These are phyloP conservation scores for Ambispora gerdemannii DNA, from an alignment of 192 early-diverging fungal species.

Conservation along the genomic window DNA sequence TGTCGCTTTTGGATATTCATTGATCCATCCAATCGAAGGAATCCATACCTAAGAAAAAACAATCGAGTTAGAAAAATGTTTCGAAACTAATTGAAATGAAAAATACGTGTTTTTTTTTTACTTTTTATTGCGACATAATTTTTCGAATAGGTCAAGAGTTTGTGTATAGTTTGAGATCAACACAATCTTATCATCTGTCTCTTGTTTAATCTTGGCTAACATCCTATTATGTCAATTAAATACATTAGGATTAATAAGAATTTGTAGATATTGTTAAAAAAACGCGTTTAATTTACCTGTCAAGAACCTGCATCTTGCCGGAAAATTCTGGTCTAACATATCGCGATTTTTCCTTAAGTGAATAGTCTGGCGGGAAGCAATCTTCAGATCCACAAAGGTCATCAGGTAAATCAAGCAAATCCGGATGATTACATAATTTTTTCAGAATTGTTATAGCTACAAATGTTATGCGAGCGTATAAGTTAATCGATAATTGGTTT, in stretches of 20 bases:
- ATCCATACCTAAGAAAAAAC: conserved; percentile 51
- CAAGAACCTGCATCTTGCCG: conserved; percentile 87
- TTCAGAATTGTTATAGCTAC: conserved; percentile 85
- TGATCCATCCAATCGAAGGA: conserved; percentile 85
- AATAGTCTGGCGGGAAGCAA: conserved; percentile 55
- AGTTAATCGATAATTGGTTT: not conserved
- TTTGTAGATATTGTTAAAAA: conserved; percentile 34
- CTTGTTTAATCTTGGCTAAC: conserved; percentile 66
- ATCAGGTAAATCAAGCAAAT: conserved; percentile 68
- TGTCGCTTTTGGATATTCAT: conserved; percentile 92
- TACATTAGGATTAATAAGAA: not conserved
- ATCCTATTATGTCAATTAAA: conserved; percentile 43
- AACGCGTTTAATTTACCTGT: conserved; percentile 38
- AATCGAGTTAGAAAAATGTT: not conserved
- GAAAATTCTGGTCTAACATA: conserved; percentile 62
- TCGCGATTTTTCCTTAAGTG: conserved; percentile 37
- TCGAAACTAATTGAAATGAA: not conserved
- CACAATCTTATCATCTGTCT: conserved; percentile 91
- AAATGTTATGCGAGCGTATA: not conserved
- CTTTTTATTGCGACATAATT: conserved; percentile 72
- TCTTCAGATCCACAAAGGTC: conserved; percentile 59
- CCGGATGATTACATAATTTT: conserved; percentile 97
- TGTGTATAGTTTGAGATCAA: conserved; percentile 99
- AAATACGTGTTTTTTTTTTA: conserved; percentile 39
- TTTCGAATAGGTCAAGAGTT: conserved; percentile 91